Evolutionary conservation across 2,329 filamentous ascomycete genomes (phyloP), one percentile per base, ranked within the genome.

Genomic region (Sphaerulina musiva): DNA sequence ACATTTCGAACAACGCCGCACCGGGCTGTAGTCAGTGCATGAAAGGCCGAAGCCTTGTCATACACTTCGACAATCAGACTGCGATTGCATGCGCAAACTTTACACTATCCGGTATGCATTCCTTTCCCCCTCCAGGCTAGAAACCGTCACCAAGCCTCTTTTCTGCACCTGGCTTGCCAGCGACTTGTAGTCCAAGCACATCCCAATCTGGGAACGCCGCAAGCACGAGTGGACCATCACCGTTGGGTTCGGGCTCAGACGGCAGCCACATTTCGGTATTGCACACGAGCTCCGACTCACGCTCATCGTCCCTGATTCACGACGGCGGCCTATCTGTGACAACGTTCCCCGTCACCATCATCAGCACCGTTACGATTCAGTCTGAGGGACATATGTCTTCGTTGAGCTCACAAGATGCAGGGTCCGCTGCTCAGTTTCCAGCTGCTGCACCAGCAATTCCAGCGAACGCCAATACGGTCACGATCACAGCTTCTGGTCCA

Each of bases 71-170:
- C 48, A 78, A 82, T 68, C 74, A 73, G 59, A 78, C 75, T 6
- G 75, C 77, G 58, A 71, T 82, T 62, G 75, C 76, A 31, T 83
- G 80, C 70, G 80, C 76, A 54, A 81, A 81, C 68, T 81, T 82
- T 65, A 68, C 61, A 7, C 48, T 63, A 14, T 55, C 58, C 40
- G 54, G 62, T 50, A 58, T 56, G 46, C 43, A 49, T n/a, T 32
- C 51, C 14, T 57, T 51, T 55, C 51, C 51, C 44, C 53, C 56
- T 46, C 20, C 32, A 39, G 49, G 47, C 44, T 56, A 58, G 49
- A 41, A 29, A 47, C 41, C 51, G 39, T 48, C 34, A 29, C 52
- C 53, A 46, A 20, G 23, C 17, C 46, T 50, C 32, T 40, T 40
- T 26, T 44, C 48, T 39, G 57, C 45, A n/a, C 54, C 56, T 46